phyloP scores from a whole-genome alignment of 768 basidiomycete species.

The Pleurotus pulmonarius region DNA sequence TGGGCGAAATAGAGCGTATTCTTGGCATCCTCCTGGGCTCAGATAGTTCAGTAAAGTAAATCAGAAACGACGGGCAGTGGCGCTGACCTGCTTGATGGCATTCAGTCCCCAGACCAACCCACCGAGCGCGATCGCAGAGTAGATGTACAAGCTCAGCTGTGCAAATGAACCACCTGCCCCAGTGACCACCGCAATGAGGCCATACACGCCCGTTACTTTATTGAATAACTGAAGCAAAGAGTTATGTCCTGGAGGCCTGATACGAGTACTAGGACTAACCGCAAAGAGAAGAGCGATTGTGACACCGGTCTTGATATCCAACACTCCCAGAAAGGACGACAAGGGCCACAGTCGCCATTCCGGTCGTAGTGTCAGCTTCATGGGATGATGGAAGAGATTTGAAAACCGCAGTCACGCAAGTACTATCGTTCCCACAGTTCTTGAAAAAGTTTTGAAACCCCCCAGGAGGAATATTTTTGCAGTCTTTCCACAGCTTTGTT shows the following conservation, averaged over 20 bases:
- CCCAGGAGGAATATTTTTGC: too few species aligned
- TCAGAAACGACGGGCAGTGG: not conserved
- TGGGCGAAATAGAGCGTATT: constrained; percentile 88
- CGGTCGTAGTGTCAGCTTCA: constrained; percentile 80
- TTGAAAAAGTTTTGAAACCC: too few species aligned
- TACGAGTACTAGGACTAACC: constrained; percentile 40
- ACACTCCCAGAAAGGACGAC: constrained; percentile 76
- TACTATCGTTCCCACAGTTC: too few species aligned
- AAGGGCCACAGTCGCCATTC: constrained; percentile 84
- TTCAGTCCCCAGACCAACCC: constrained; percentile 85
- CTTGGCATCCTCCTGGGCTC: constrained; percentile 77
- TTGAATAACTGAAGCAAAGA: constrained; percentile 64
- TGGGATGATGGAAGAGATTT: constrained; percentile 20
- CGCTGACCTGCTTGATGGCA: constrained; percentile 77
- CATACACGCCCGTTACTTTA: constrained; percentile 97
- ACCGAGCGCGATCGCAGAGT: constrained; percentile 80
- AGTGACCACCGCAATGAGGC: constrained; percentile 85
- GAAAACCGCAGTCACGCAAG: not conserved
- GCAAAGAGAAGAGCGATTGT: constrained; percentile 86
- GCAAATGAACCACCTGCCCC: constrained; percentile 92
- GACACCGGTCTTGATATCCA: constrained; percentile 94
- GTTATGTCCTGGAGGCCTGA: too few species aligned
- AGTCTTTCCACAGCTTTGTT: too few species aligned
- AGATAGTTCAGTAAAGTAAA: constrained; percentile 12
- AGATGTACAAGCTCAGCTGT: constrained; percentile 90